These are phyloP conservation scores for Glomus cerebriforme DNA, from an alignment of 192 early-diverging fungal species.

Conservation along the genomic window DNA sequence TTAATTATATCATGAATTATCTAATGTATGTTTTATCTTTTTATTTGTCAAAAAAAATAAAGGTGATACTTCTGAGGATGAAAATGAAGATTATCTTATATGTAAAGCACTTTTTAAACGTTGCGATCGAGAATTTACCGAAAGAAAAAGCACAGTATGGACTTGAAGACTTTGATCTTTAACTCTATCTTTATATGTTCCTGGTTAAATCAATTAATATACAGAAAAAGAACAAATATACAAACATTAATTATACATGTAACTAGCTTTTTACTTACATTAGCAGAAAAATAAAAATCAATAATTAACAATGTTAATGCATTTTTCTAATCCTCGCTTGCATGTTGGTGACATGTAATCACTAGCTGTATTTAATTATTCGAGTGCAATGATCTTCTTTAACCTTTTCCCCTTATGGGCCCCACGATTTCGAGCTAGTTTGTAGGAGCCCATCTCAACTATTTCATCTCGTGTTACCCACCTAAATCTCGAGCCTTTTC, in stretches of 20 bases:
- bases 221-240: too few species aligned
- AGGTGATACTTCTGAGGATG: too few species aligned
- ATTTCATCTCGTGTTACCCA: background rate
- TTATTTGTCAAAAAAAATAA: background rate
- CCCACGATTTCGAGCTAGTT: background rate
- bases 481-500: background rate
- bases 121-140: too few species aligned
- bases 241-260: background rate
- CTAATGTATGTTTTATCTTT: background rate
- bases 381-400: background rate
- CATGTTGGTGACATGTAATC: background rate
- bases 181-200: background rate
- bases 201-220: background rate
- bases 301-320: background rate
- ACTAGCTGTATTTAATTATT: background rate
- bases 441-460: background rate
- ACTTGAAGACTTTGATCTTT: background rate
- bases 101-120: background rate
- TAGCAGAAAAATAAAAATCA: background rate
- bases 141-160: background rate
- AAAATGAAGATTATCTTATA: background rate
- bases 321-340: background rate
- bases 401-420: background rate
- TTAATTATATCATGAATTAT: background rate
- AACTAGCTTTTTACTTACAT: background rate